Evolutionary conservation across 2,329 filamentous ascomycete species (phyloP), one percentile per base, ranked within the genome.

Genomic region (Tolypocladium cylindrosporum): DNA sequence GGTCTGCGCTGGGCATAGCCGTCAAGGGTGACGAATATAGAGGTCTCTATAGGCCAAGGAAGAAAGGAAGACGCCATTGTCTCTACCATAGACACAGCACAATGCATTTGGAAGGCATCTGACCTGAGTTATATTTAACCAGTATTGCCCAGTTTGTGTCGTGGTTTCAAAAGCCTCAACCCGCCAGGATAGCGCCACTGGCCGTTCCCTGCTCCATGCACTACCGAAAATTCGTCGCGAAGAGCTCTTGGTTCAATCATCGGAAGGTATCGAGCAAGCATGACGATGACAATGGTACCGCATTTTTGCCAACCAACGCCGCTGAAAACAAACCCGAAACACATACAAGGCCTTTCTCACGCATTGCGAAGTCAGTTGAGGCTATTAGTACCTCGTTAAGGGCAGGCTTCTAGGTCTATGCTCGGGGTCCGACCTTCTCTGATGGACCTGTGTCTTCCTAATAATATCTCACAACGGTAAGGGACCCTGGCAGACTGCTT

Each of bases 391-490:
- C 74, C 57, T 69, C 21, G 21, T 24, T 79, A 79, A 37, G 27
- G 83, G 79, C 66, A 71, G 77, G n/a, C 72, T 86, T 45, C 67
- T 86, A 0, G 85, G 85, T 0, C 83, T 84, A 0, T 86, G 86
- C 61, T 77, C 72, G 56, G 72, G 73, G 8, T 73, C 75, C 8
- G 82, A 85, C n/a, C n/a, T n/a, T n/a, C n/a, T n/a, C n/a, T n/a
- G n/a, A n/a, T n/a, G n/a, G 59, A 88, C 84, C 0, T 81, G 86
- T 59, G 77, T 84, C 0, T 88, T 87, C 66, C 74, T 89, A 4
- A 76, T 87, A 65, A 87, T 88, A 83, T 83, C 80, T 1, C 84
- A 88, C 63, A 85, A 87, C 62, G 83, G 79, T 74, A 72, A 66
- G 72, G 4, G 21, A 27, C 4, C 6, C 3, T 16, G 21, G 8